Conservation (phyloP, 768 basidiomycete species). For the Trametes cinnabarina region DNA sequence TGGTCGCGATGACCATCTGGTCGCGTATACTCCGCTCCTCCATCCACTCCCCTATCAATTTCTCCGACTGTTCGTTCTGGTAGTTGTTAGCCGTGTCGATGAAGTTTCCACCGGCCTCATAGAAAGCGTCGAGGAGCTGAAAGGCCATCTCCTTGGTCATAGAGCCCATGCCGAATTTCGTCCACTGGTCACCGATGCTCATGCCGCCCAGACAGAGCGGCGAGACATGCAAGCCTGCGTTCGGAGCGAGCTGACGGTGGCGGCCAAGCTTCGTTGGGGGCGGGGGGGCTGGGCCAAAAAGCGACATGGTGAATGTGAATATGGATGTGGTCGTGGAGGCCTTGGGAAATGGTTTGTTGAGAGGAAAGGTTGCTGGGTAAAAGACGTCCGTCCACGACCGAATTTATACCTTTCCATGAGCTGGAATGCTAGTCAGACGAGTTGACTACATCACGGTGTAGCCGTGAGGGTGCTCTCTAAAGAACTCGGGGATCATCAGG, state of each 20-base stretch:
- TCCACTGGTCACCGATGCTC: constrained; percentile 40
- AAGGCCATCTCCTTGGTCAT: constrained; percentile 38
- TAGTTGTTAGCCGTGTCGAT: constrained; percentile 39
- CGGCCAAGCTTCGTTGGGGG: constrained; percentile 29
- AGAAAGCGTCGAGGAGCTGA: constrained; percentile 40
- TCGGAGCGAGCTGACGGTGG: constrained; percentile 33
- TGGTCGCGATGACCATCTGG: constrained; percentile 35
- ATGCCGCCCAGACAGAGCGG: constrained; percentile 38
- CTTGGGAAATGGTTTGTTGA: no score
- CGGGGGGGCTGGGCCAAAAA: constrained; percentile 9
- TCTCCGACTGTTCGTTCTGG: constrained; percentile 36
- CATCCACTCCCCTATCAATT: constrained; percentile 44
- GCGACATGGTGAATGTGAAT: no score
- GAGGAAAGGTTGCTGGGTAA: no score
- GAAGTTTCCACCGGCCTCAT: constrained; percentile 35
- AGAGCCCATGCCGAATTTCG: constrained; percentile 26
- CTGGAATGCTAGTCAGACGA: no score
- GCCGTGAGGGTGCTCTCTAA: no score
- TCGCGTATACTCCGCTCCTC: constrained; percentile 34
- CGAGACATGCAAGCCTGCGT: constrained; percentile 37
- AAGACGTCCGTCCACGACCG: no score
- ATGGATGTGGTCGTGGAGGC: no score
- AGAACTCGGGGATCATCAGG: no score
- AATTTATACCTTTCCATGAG: no score
- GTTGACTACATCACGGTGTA: no score